Conservation (phyloP, 2,329 filamentous ascomycete species). For the Talaromyces amestolkiae region DNA sequence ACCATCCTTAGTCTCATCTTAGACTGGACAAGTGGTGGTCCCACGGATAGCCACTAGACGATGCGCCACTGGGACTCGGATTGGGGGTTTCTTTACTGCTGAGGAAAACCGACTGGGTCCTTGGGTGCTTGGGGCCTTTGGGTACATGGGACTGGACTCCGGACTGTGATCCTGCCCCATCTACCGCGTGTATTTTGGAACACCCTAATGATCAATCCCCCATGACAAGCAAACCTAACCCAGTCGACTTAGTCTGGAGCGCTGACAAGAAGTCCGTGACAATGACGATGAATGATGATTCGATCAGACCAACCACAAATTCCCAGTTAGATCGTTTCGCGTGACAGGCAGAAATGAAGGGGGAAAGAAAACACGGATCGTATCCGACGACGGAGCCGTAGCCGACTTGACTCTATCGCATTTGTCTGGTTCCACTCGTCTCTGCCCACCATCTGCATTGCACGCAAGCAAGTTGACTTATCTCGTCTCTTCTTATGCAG, state of each 20-base stretch:
- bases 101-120: slow-evolving; percentile 6
- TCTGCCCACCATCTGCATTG: background rate
- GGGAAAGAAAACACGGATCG: background rate
- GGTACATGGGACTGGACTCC: background rate
- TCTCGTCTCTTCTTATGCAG: background rate
- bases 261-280: background rate
- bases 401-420: slow-evolving; percentile 3
- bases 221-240: slow-evolving; percentile 3
- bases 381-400: background rate
- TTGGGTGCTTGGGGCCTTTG: slow-evolving; percentile 3
- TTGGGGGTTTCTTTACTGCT: slow-evolving; percentile 10
- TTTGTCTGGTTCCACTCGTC: background rate
- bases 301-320: background rate
- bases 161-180: slow-evolving; percentile 5
- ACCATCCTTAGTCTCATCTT: background rate
- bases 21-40: background rate
- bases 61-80: slow-evolving; percentile 7
- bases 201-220: background rate
- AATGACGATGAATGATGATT: slow-evolving; percentile 6
- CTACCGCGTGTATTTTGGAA: slow-evolving; percentile 3
- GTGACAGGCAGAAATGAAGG: slow-evolving; percentile 5
- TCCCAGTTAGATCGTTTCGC: background rate
- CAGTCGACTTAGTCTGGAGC: background rate
- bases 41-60: slow-evolving; percentile 8
- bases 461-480: background rate